These are phyloP conservation scores for Lactarius sanguifluus DNA, from an alignment of 768 basidiomycete genomes.

Conservation along the genomic window DNA sequence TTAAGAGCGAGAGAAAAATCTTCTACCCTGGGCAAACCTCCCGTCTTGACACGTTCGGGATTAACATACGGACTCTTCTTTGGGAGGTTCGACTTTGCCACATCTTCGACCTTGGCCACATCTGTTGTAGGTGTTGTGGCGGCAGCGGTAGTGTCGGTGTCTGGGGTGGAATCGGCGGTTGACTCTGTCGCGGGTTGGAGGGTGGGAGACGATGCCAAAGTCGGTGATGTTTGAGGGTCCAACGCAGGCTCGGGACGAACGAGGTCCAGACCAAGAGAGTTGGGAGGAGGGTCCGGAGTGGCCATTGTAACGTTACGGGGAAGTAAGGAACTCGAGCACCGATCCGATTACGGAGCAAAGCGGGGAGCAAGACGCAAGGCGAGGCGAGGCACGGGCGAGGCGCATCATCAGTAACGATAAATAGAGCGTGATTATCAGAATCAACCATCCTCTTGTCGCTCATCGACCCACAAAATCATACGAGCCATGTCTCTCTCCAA, in stretches of 20 bases:
- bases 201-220: conserved; percentile 16
- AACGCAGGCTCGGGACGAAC: conserved; percentile 39
- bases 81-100: conserved; percentile 32
- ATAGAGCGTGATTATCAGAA: conserved; percentile 15
- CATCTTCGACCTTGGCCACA: conserved; percentile 29
- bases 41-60: conserved; percentile 81
- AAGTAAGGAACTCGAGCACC: conserved; percentile 13
- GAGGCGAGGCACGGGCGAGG: conserved; percentile 9
- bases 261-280: conserved; percentile 74
- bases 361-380: conserved; percentile 10
- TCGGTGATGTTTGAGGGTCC: conserved; percentile 35
- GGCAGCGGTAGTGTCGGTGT: conserved; percentile 4
- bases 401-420: conserved; percentile 5
- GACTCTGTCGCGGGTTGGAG: conserved; percentile 15
- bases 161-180: conserved; percentile 7
- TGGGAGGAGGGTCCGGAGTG: conserved; percentile 41
- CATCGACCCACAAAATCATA: conserved; percentile 35
- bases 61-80: conserved; percentile 76
- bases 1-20: conserved; percentile 20
- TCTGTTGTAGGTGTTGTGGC: conserved; percentile 13
- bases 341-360: conserved; percentile 20
- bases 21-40: conserved; percentile 67
- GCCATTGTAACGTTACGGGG: conserved; percentile 34
- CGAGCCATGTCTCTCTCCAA: conserved; percentile 83
- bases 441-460: conserved; percentile 8